Percentiles rank a stretch among this genome's conserved stretches.
phyloP scores from a whole-genome alignment of 2,329 filamentous ascomycete species.

The Paecilomyces dactylethromorphus region DNA sequence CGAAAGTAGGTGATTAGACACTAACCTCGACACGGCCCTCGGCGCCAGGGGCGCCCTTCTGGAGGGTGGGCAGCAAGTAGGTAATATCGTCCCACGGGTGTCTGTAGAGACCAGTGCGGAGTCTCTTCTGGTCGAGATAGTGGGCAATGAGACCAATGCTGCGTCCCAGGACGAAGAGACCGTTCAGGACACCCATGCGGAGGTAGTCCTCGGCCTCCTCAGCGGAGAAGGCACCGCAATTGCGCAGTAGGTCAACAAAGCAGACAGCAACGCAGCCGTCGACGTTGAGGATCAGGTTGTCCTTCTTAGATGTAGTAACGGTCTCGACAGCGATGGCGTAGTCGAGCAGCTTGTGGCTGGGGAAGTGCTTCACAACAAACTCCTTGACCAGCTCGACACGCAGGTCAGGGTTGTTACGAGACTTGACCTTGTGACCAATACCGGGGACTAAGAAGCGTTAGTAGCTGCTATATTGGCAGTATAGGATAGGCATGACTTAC shows the following conservation, averaged over 20 bases:
- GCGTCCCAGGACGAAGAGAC: constrained; percentile 95
- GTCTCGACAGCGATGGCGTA: constrained; percentile 97
- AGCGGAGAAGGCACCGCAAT: constrained; percentile 90
- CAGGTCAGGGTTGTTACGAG: constrained; percentile 98
- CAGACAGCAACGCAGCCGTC: constrained; percentile 97
- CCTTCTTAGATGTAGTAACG: constrained; percentile 99
- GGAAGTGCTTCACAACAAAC: constrained; percentile 96
- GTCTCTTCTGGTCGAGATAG: constrained; percentile 98
- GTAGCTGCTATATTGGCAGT: background rate
- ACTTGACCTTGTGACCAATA: constrained; percentile 99
- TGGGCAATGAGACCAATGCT: constrained; percentile 99
- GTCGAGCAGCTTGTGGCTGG: constrained; percentile 95
- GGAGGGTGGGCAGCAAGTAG: constrained; percentile 79
- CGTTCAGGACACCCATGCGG: constrained; percentile 98
- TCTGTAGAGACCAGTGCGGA: constrained; percentile 96
- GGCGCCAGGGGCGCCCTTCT: constrained; percentile 62
- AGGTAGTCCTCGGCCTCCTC: constrained; percentile 99
- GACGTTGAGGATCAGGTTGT: constrained; percentile 99
- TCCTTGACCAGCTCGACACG: constrained; percentile 99
- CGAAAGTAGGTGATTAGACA: constrained; percentile 44
- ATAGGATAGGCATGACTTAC: constrained; percentile 37
- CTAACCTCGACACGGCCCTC: constrained; percentile 89
- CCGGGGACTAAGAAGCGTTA: constrained; percentile 61
- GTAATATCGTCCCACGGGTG: constrained; percentile 99
- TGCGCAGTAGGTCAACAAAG: constrained; percentile 96